Percentiles rank a stretch among this genome's conserved stretches.
These are phyloP conservation scores for Aureobasidium melanogenum DNA, from an alignment of 2,329 filamentous ascomycete genomes.

Conservation along the genomic window DNA sequence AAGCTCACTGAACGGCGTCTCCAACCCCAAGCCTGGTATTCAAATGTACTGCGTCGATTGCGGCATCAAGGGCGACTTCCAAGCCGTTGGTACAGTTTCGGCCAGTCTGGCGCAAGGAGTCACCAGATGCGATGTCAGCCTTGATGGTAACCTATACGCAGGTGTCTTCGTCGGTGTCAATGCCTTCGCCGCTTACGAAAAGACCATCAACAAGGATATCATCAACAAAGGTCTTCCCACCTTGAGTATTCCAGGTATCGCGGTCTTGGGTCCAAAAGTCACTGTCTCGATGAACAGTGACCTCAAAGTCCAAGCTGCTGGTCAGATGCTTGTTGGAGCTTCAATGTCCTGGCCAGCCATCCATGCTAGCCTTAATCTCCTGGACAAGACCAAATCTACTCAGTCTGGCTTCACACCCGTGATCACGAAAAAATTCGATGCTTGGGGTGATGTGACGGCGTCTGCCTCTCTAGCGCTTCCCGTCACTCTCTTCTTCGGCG, in stretches of 20 bases:
- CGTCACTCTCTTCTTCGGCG: constrained; percentile 7
- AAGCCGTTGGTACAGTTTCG: constrained; percentile 12
- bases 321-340: constrained; percentile 12
- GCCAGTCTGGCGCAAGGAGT: constrained; percentile 11
- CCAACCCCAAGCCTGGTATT: constrained; percentile 14
- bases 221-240: constrained; percentile 13
- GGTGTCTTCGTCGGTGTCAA: constrained; percentile 15
- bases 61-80: constrained; percentile 13
- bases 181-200: constrained; percentile 13
- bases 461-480: constrained; percentile 10
- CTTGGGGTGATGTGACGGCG: constrained; percentile 11
- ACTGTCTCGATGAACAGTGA: constrained; percentile 4
- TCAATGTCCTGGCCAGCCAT: constrained; percentile 12
- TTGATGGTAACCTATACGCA: constrained; percentile 13
- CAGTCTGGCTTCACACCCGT: constrained; percentile 12
- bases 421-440: constrained; percentile 14
- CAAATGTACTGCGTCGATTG: constrained; percentile 16
- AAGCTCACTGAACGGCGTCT: constrained; percentile 5
- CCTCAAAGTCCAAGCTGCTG: constrained; percentile 12
- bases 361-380: constrained; percentile 10
- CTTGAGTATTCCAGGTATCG: constrained; percentile 14
- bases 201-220: constrained; percentile 12
- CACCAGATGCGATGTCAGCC: constrained; percentile 12
- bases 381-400: constrained; percentile 8
- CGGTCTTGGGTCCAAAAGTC: constrained; percentile 11